Evolutionary conservation across 148 eudicot species (phyloP), one percentile per base, ranked within the genome.

Genomic region (Polygonum aviculare): DNA sequence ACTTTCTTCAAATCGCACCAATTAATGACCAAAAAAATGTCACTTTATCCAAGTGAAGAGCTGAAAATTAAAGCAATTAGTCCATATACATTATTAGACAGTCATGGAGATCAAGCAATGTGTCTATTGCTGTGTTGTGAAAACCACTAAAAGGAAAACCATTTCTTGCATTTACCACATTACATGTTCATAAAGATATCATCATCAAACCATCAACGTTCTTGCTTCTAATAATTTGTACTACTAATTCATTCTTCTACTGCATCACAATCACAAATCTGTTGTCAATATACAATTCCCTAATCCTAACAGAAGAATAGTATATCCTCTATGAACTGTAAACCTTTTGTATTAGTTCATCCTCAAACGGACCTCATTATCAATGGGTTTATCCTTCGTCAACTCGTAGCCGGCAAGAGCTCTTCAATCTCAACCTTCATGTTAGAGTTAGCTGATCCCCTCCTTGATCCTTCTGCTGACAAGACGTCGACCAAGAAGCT

Each of bases 401-500:
- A 44, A 72, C 52, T 45, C 4, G 54, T 41, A 48, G 79, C 72
- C 72, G 83, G 78, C 72, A 77, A 69, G 51, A 74, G 80, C 75
- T 82, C 81, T 80, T 85, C 85, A 0, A 81, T 80, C 76, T 80
- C 87, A 44, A 85, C 79, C 52, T 80, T 85, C 74, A 85, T 74
- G 71, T 74, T 80, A 16, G 79, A 40, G 47, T 75, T 69, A 52
- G 74, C 44, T 1, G 59, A 21, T 18, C 73, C 57, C 39, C 41
- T 54, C 55, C 48, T 76, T 22, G 72, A 21, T 26, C 72, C 51
- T 69, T 71, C 73, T 51, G 70, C 52, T 8, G 73, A 80, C 5
- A 41, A 41, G 35, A 88, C 84, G 15, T 88, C 77, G 47, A 84
- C 81, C n/a, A 80, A 39, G 79, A 90, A 88, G 21, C 80, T 82